Base-by-base conservation (phyloP, 331 rosid genomes). In the Cydonia oblonga region DNA sequence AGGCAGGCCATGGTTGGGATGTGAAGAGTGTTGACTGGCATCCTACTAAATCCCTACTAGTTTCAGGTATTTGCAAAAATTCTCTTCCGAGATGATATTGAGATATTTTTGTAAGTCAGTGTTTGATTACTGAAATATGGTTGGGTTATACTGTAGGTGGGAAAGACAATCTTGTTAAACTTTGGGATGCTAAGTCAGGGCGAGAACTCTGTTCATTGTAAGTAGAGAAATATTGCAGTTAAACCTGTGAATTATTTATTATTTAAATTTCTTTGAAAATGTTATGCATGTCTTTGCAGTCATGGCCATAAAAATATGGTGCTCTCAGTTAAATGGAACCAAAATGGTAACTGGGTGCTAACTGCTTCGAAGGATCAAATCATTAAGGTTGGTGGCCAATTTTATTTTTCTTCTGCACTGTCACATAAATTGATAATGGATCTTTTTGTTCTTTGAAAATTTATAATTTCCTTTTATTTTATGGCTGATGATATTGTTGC, bases 1-100 rank as follows among this genome's bases (percentile, higher is more conserved):
- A 92, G 97, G 92, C 97, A 92, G 97, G 97, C 97, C 97, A 92
- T 84, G 97, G 99, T 83, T 95, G 99, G 99, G 99, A 95, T 84
- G 99, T 95, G 87, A 95, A 95, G 90, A 89, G 97, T 82, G 97
- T 95, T 87, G 99, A 95, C 74, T 95, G 99, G 97, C 99, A 95
- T 82, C 97, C 99, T 33, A 84, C 97, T 56, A 95, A 95, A 61
- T 91, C 99, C 76, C 86, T 95, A 32, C 84, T 95, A 69, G 99
- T 85, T 81, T 95, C 99, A 85, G 99, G 97, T 89, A 69, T 67
- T 75, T 76, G 62, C 69, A 77, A 61, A 64, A 63, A 79, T 74
- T 79, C 59, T 52, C 49, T 76, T 59, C 25, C 33, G 49, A 69
- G 71, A 33, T 71, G 72, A 24, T 59, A 42, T 75, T 53, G 32